Conservation (phyloP, 306 rosid species). For the Ochetophila trinervis region DNA sequence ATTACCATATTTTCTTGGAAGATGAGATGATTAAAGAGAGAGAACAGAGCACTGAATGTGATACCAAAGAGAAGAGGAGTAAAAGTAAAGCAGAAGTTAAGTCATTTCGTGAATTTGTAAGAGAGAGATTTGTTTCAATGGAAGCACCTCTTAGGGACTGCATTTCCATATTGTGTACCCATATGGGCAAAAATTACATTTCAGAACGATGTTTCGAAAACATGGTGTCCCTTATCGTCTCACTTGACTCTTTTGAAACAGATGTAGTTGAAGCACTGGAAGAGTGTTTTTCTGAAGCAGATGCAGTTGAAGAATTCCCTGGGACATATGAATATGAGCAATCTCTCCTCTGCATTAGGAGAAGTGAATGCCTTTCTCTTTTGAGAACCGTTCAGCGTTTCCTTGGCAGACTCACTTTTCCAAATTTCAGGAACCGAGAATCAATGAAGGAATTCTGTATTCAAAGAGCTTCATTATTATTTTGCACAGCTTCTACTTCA, state of each 20-base stretch:
- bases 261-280: conserved; percentile 38
- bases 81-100: conserved; percentile 15
- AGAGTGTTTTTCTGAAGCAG: conserved; percentile 34
- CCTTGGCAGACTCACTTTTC: conserved; percentile 44
- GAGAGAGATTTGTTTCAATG: conserved; percentile 38
- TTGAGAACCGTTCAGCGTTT: conserved; percentile 39
- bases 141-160: conserved; percentile 33
- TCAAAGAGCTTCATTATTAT: conserved; percentile 51
- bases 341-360: conserved; percentile 23
- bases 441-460: conserved; percentile 47
- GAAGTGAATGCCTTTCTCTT: conserved; percentile 41
- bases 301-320: conserved; percentile 13
- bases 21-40: conserved; percentile 32
- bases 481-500: conserved; percentile 71
- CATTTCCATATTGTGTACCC: conserved; percentile 44
- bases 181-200: conserved; percentile 47
- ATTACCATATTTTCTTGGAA: conserved; percentile 48
- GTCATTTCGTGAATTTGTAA: conserved; percentile 54
- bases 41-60: conserved; percentile 4
- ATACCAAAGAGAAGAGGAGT: conserved; percentile 8
- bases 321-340: conserved; percentile 4
- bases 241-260: conserved; percentile 39
- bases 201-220: conserved; percentile 28
- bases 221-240: conserved; percentile 26
- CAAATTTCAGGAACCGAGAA: conserved; percentile 19